phyloP scores from a whole-genome alignment of 257 asterid species.

The Nicotiana tabacum region DNA sequence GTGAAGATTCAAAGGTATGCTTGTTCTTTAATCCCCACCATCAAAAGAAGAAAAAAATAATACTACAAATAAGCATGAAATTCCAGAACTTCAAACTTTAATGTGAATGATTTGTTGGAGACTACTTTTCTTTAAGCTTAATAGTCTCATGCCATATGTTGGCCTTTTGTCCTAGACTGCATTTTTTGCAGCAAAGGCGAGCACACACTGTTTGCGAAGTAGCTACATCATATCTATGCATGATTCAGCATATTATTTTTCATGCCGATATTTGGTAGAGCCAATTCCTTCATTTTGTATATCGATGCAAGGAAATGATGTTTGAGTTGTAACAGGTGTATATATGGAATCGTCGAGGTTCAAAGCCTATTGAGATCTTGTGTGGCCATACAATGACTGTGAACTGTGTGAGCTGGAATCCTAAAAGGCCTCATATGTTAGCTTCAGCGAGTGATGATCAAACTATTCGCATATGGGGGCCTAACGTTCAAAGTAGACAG shows the following conservation, averaged over 20 bases:
- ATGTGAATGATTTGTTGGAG: background rate
- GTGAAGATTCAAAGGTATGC: constrained; percentile 86
- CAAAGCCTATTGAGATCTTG: constrained; percentile 62
- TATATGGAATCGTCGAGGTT: constrained; percentile 63
- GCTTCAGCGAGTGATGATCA: constrained; percentile 96
- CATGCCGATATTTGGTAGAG: background rate
- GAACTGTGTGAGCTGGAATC: constrained; percentile 91
- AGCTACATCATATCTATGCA: background rate
- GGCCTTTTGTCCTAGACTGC: background rate
- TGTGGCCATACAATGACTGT: constrained; percentile 80
- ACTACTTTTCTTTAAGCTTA: background rate
- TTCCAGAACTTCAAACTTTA: background rate
- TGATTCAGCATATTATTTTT: background rate
- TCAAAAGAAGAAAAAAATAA: background rate
- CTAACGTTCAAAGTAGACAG: constrained; percentile 30
- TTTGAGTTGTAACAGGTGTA: constrained; percentile 50
- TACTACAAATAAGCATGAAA: background rate
- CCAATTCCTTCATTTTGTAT: background rate
- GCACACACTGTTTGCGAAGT: background rate
- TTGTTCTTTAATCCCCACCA: background rate
- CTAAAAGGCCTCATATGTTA: constrained; percentile 58
- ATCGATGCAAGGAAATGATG: background rate
- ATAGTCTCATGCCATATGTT: background rate
- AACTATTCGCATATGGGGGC: constrained; percentile 92
- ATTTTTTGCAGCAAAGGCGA: background rate